Evolutionary conservation across 305 asterid species (phyloP), one percentile per base, ranked within the genome.

Genomic region (Solanum hybrid): DNA sequence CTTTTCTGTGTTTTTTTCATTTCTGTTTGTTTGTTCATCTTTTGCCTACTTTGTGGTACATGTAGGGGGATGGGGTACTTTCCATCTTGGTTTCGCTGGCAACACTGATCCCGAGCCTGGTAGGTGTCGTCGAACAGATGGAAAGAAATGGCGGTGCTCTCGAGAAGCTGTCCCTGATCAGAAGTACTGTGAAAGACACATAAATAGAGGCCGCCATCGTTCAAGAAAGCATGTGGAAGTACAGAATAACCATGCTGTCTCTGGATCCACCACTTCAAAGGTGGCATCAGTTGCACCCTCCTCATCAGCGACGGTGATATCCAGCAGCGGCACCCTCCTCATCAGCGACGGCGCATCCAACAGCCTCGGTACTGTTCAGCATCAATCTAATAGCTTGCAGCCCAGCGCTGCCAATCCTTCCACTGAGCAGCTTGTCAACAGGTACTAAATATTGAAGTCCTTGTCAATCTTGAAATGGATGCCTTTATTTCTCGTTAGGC

Each of bases 171-270:
- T 96, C 88, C 95, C 98, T 71, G 98, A 97, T 85, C 98, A 96
- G 95, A 97, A 96, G 92, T 97, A 96, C 93, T 97, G 99, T 89
- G 99, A 97, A 94, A 92, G 98, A 93, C 99, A 97, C 97, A 95
- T 97, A 71, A 97, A 96, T 78, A 93, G 99, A 93, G 98, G 98
- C 90, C 99, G 98, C 87, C 98, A 96, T 90, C 98, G 97, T 97
- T 97, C 99, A 97, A 97, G 99, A 96, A 95, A 96, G 99, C 98
- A 97, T 96, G 99, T 97, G 99, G 99, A 97, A 97, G 96, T 95
- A 94, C 98, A 93, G 73, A 90, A 92, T 90, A 97, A 96, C 97
- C 99, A 94, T 90, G 93, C 96, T 92, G 91, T 91, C 78, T 91
- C 98, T 88, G 97, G 96, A 89, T 91, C 98, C 92, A 88, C 95